Evolutionary conservation across 106 monocot genomes (phyloP), one percentile per base, ranked within the genome.

Genomic region (Triglochin maritima): DNA sequence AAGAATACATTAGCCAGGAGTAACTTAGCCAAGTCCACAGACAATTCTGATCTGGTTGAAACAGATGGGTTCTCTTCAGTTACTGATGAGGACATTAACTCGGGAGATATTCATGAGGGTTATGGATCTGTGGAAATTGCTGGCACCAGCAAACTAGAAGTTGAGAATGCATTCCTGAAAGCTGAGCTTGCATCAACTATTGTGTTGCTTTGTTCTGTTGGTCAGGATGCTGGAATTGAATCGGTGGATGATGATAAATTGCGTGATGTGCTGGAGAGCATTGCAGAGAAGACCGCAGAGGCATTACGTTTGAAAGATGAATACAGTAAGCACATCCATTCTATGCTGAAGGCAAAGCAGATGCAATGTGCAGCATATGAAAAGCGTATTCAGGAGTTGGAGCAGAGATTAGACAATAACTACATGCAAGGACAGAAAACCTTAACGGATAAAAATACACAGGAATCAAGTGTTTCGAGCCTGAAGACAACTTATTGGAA

Each of bases 61-160:
- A 68, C 69, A 41, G 81, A 82, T 69, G 79, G 72, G 70, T 75
- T 64, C 64, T 64, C 66, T 68, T 6, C 44, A n/a, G 79, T 69
- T 74, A 57, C 56, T 64, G 13, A 44, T 62, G 81, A 78, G 57
- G 82, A 80, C 52, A 15, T 55, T 74, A 75, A 81, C n/a, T 69
- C 76, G 17, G 71, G 69, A 46, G 78, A 72, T 8, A 53, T 83
- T 72, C 57, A 81, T 43, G 88, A 70, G 70, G 78, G 51, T 46
- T 83, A 70, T 73, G 79, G 79, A 0, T 69, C 84, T 4, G 77
- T 88, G 50, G 72, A 78, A 56, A 87, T 96, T 69, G 79, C 87
- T 58, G 98, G 98, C 56, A 99, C 98, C 3, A 88, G 92, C 72
- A 92, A 83, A 68, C 6, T 99, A 55, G 98, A 99, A 85, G 98